phyloP scores from a whole-genome alignment of 2,329 filamentous ascomycete genomes.

The Microdochium nivale region DNA sequence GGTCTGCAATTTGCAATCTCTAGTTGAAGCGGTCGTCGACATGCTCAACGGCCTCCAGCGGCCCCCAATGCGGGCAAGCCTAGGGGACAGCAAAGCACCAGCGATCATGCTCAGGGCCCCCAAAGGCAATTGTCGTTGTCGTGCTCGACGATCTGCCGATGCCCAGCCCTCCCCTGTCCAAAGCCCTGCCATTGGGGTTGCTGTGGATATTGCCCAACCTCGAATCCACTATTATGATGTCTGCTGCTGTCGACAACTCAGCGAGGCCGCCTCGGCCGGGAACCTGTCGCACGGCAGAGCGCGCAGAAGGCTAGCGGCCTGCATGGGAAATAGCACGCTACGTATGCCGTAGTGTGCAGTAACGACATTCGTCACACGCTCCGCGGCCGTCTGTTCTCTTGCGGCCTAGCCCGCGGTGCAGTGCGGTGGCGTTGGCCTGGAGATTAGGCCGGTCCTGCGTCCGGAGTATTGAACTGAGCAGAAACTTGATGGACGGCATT shows the following conservation, averaged over 20 bases:
- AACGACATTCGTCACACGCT: background rate
- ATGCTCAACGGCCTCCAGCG: no score
- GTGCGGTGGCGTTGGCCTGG: background rate
- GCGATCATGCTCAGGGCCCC: no score
- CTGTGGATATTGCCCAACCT: background rate
- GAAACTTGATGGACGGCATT: background rate
- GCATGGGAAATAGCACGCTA: no score
- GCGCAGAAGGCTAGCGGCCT: background rate
- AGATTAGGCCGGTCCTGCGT: background rate
- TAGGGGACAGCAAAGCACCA: no score
- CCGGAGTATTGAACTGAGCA: background rate
- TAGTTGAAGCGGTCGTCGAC: no score
- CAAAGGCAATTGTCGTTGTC: background rate
- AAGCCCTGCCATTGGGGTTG: background rate
- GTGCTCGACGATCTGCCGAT: background rate
- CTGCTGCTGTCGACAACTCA: background rate
- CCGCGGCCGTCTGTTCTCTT: background rate
- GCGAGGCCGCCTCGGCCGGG: no score
- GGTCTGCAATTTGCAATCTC: no score
- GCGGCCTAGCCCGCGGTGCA: background rate
- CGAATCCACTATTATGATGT: background rate
- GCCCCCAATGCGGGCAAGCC: no score
- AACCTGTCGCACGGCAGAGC: constrained; percentile 1
- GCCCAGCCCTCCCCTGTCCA: no score
- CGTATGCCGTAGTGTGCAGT: background rate